Conservation (phyloP, 164 flowering plant species). For the Warburgia ugandensis region DNA sequence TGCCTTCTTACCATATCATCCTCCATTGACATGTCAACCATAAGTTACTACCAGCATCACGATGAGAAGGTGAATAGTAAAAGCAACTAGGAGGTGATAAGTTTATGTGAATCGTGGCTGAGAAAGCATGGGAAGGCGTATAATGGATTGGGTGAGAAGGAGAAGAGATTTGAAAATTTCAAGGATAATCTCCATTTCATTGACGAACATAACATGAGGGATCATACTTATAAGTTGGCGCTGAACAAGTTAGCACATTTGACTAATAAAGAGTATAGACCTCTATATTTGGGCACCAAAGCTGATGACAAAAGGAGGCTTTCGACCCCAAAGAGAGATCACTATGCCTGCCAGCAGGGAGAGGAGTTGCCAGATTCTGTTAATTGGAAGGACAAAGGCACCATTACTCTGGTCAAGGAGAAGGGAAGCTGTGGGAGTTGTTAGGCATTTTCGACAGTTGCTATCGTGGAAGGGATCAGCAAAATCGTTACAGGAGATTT, state of each 20-base stretch:
- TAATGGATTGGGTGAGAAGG: slow-evolving; percentile 49
- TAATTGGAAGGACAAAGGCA: slow-evolving; percentile 84
- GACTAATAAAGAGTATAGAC: slow-evolving; percentile 67
- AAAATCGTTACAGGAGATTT: slow-evolving; percentile 65
- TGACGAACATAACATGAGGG: slow-evolving; percentile 55
- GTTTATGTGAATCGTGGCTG: slow-evolving; percentile 47
- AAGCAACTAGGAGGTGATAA: slow-evolving; percentile 35
- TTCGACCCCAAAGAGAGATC: slow-evolving; percentile 23
- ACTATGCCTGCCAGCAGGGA: slow-evolving; percentile 44
- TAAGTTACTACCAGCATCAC: slow-evolving; percentile 12
- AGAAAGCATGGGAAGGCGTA: slow-evolving; percentile 44
- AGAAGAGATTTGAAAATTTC: slow-evolving; percentile 14
- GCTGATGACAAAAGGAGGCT: slow-evolving; percentile 27
- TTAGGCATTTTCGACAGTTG: slow-evolving; percentile 95
- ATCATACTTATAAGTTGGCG: slow-evolving; percentile 48
- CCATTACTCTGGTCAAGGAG: slow-evolving; percentile 65
- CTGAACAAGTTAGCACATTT: slow-evolving; percentile 73
- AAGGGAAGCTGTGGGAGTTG: slow-evolving; percentile 97
- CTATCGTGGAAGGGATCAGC: slow-evolving; percentile 87
- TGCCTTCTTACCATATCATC: slow-evolving; percentile 15
- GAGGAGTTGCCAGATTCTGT: slow-evolving; percentile 65
- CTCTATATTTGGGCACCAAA: slow-evolving; percentile 48
- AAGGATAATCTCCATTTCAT: slow-evolving; percentile 56
- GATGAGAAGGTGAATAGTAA: slow-evolving; percentile 9
- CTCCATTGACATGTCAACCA: slow-evolving; percentile 32